A percentile compares a stretch with the other conserved stretches of the same genome.
Evolutionary conservation across 176 grass and related monocot species (phyloP).

Genomic region (Oryza meyeriana): DNA sequence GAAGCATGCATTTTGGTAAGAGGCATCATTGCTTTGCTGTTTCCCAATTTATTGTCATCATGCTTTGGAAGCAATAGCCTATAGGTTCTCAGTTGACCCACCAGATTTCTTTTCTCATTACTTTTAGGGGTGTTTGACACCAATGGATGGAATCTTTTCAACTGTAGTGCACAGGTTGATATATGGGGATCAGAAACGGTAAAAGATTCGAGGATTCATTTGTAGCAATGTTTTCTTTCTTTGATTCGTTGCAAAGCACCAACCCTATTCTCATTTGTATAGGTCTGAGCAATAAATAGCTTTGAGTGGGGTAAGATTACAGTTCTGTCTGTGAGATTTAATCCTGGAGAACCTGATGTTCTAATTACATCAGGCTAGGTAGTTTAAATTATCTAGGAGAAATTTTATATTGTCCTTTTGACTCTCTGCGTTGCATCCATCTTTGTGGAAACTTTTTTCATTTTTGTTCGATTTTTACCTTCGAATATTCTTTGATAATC

Average conservation of each 20-base stretch:
- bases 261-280: conserved; percentile 21
- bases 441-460: background rate
- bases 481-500: background rate
- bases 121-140: conserved; percentile 85
- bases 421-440: background rate
- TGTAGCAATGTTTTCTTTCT: background rate
- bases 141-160: conserved; percentile 87
- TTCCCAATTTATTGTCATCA: conserved; percentile 12
- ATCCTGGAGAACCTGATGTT: conserved; percentile 86
- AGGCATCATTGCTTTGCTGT: background rate
- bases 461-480: background rate
- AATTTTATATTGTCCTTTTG: background rate
- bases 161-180: conserved; percentile 93
- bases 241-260: background rate
- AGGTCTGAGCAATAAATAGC: conserved; percentile 87
- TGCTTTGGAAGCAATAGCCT: background rate
- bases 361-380: conserved; percentile 83
- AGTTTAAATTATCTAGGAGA: background rate
- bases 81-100: background rate
- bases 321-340: conserved; percentile 75
- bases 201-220: conserved; percentile 16
- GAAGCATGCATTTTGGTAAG: conserved; percentile 96
- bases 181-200: conserved; percentile 99
- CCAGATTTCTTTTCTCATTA: conserved; percentile 6
- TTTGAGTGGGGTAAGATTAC: conserved; percentile 95